Evolutionary conservation across 192 early-diverging fungal genomes (phyloP), one percentile per base, ranked within the genome.

Genomic region (Helicostylum pulchrum): DNA sequence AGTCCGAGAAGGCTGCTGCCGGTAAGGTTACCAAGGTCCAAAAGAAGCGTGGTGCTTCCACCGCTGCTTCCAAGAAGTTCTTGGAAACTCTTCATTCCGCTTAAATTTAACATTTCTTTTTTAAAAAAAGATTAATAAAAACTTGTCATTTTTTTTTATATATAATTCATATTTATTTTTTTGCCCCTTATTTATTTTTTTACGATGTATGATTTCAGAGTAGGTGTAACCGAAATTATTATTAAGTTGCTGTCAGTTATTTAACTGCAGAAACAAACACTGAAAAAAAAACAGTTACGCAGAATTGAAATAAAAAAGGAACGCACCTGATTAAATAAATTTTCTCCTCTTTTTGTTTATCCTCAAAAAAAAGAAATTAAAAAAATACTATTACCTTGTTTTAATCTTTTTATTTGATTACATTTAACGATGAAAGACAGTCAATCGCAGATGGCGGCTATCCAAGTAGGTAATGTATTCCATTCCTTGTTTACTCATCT

Each of bases 21-120:
- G 69, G 72, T 51, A 87, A 88, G 81, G 68, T 71, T 58, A 52
- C 54, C 65, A 85, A 89, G 85, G 39, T 44, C 21, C 56, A 58
- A 12, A 66, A 58, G 51, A 69, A 69, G 63, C 70, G 64, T 55
- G 76, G 75, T 65, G 73, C 85, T 59, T 70, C 75, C 47, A 86
- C 87, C 76, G 73, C 73, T 65, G 61, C 65, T 50, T 66, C 71
- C 56, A 64, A 62, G 15, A 67, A 73, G 71, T 73, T 73, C 51
- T 63, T 68, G 65, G 66, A 73, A 21, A 73, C 66, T 46, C 65
- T 73, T 19, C 66, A 64, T 62, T 73, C 71, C 48, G 71, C 71
- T 54, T 67, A 73, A 70, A 59, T 31, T 23, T 15, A 44, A 59
- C 11, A 20, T 44, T 43, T 19, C 11, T 5, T 44, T 42, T 14